Base-by-base conservation (phyloP, 2,329 filamentous ascomycete genomes). In the Mycocentrospora acerina region DNA sequence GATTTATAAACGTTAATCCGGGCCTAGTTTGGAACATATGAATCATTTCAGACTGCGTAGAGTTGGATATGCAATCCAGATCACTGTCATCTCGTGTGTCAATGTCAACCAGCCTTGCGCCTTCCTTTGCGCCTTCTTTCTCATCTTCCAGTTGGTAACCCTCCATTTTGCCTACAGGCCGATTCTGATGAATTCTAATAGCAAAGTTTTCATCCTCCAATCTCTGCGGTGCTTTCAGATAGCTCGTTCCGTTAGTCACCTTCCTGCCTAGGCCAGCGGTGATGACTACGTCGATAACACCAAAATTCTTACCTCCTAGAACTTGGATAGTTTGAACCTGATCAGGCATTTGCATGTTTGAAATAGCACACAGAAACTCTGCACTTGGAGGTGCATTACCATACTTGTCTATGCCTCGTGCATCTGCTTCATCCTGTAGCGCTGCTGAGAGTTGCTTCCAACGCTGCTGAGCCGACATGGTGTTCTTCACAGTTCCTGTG, bases 261-360 rank as follows among this genome's bases (percentile, higher is more conserved):
- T 64, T 66, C 38, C 38, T 57, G 6, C 62, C 61, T 7, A 35
- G 22, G 15, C 63, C 62, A 25, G 53, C 50, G 2, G 60, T 60
- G 28, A 67, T 51, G n/a, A 66, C 32, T 1, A 71, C 62, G 43
- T 72, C 69, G 11, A 72, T 51, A 6, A 70, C 46, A 3, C 66
- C 67, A 32, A 69, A 67, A 2, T 55, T 55, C 13, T 29, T 55
- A 4, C 56, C 54, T 8, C 55, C 53, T 4, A 50, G 36, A 11
- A 54, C 60, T 33, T 67, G 66, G 53, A 69, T 56, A 7, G 46
- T 24, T 1, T 44, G 18, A 4, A 72, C 35, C 2, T 49, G 43
- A 2, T 59, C 43, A 4, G 72, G 72, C 48, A 74, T 64, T 3
- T 48, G 29, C 40, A 73, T 51, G 3, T 39, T 45, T 2, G 69